Conservation (phyloP, 164 flowering plant genomes). For the Vitis rupestris region DNA sequence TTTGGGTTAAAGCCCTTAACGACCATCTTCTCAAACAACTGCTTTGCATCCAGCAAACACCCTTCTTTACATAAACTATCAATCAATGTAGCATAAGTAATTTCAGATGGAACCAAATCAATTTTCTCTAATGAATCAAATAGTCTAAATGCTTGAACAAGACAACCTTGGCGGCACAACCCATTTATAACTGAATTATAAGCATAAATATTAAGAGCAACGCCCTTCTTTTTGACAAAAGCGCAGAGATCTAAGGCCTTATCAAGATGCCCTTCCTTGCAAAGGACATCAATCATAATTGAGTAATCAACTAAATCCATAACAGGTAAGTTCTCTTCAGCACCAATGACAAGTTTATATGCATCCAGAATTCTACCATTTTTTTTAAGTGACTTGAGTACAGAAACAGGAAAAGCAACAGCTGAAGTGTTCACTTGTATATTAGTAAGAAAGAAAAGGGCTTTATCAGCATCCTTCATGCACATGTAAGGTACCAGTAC, state of each 20-base stretch:
- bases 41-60: constrained; percentile 58
- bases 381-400: constrained; percentile 42
- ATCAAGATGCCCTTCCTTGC: constrained; percentile 57
- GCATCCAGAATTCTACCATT: constrained; percentile 64
- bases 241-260: constrained; percentile 69
- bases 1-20: constrained; percentile 51
- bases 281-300: constrained; percentile 60
- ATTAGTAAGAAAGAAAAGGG: constrained; percentile 39
- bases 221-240: constrained; percentile 48
- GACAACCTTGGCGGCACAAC: constrained; percentile 73
- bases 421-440: constrained; percentile 19
- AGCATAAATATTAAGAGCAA: constrained; percentile 53
- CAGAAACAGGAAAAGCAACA: constrained; percentile 32
- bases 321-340: constrained; percentile 30
- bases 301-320: constrained; percentile 59
- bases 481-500: constrained; percentile 44
- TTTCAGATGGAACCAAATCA: constrained; percentile 50
- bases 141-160: constrained; percentile 77
- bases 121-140: constrained; percentile 77
- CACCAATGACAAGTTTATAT: constrained; percentile 48
- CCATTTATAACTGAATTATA: constrained; percentile 76
- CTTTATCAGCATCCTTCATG: constrained; percentile 38
- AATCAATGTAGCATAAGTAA: constrained; percentile 69
- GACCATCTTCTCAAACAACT: constrained; percentile 65
- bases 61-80: constrained; percentile 70